phyloP scores from a whole-genome alignment of 192 early-diverging fungal genomes.

The Piromyces finnis region DNA sequence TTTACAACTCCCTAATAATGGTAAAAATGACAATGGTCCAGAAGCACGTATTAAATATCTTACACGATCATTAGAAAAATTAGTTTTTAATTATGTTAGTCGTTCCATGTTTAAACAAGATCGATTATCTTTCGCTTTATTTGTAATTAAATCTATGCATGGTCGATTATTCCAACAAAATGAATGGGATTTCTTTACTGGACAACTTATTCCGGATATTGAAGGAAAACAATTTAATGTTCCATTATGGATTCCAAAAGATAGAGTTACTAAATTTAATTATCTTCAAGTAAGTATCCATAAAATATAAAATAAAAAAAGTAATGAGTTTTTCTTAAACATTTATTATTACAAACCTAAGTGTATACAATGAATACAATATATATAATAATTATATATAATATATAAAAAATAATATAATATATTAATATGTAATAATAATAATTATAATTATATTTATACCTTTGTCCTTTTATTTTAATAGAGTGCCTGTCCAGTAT shows the following conservation, averaged over 20 bases:
- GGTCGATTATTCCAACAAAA: constrained; percentile 16
- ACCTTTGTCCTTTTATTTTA: too few relatives aligned
- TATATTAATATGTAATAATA: too few relatives aligned
- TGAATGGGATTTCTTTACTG: constrained; percentile 28
- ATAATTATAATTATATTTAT: too few relatives aligned
- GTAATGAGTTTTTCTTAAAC: too few relatives aligned
- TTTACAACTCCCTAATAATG: constrained; percentile 13
- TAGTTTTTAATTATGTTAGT: constrained; percentile 1
- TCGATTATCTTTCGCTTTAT: constrained; percentile 28
- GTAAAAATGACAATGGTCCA: not conserved
- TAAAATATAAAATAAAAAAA: too few relatives aligned
- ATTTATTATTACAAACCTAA: too few relatives aligned
- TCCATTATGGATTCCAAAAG: constrained; percentile 26
- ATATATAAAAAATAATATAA: too few relatives aligned
- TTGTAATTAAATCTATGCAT: constrained; percentile 17
- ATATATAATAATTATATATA: too few relatives aligned
- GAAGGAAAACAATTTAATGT: constrained; percentile 7
- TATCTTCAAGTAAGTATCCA: constrained; percentile 10
- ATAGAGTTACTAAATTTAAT: constrained; percentile 5
- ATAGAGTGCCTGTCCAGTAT: not conserved
- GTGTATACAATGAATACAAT: too few relatives aligned
- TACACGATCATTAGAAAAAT: constrained; percentile 18
- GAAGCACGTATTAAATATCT: constrained; percentile 24
- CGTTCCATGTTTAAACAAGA: constrained; percentile 31
- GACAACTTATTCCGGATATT: constrained; percentile 10